Base-by-base conservation (phyloP, 2,329 filamentous ascomycete species). In the Xylaria sp. region DNA sequence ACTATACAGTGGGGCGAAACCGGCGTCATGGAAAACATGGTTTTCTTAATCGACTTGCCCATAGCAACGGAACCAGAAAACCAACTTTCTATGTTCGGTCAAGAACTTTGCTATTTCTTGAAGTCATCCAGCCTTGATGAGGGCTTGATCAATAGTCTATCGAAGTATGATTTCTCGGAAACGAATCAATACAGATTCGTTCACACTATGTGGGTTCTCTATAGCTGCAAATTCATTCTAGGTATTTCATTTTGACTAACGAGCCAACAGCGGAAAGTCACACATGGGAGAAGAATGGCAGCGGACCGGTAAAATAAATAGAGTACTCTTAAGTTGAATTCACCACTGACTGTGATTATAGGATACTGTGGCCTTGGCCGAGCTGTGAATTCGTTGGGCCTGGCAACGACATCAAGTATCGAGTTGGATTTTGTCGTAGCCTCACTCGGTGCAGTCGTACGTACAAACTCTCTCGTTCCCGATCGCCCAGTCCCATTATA, bases 1-100 rank as follows among this genome's bases (percentile, higher is more conserved):
- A 50, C 15, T 50, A 23, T 41, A 23, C 39, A 76, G 73, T 98
- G 96, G 94, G 95, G 94, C 10, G 93, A 97, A 78, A 86, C 85
- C 1, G 93, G 93, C 7, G 81, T 90, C 2, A 92, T 97, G 89
- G 94, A 97, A 80, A 97, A 97, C 79, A 91, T 90, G 74, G 89
- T 94, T 8, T 98, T 97, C 77, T 77, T 98, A n/a, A 94, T 99
- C 72, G 96, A 99, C 77, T 86, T 98, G 9, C 95, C 96, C 6
- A 85, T 87, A 46, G 78, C 88, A 28, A 74, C 80, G n/a, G 74
- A 76, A 69, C 69, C 79, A 73, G 67, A 80, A 71, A 78, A 81
- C 75, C 41, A 65, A 63, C 36, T 77, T 69, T 73, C 87, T 0
- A 65, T 76, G 3, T 97, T 97, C 77, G 88, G 88, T 23, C 84